A percentile compares a stretch with the other conserved stretches of the same genome.
phyloP scores from a whole-genome alignment of 306 rosid species.

The Abrus precatorius region DNA sequence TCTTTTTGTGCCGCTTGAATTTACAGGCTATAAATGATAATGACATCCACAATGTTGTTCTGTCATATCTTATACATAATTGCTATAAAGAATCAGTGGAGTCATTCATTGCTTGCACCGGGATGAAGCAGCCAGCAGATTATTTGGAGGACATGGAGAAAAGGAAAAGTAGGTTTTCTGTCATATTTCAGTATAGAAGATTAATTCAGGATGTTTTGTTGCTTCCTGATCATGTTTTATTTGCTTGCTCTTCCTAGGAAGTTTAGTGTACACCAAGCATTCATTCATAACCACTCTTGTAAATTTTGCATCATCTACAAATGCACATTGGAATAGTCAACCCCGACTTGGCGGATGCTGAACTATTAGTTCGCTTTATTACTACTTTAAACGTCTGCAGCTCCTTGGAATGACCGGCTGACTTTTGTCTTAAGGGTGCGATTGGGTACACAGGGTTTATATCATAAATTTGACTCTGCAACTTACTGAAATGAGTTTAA shows the following conservation, averaged over 20 bases:
- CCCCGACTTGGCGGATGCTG: conserved; percentile 1
- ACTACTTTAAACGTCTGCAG: conserved; percentile 2
- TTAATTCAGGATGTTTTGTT: conserved; percentile 14
- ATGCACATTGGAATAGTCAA: conserved; percentile 30
- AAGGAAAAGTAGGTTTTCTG: conserved; percentile 74
- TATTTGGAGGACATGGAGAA: conserved; percentile 78
- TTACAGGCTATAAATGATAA: conserved; percentile 76
- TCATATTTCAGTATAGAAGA: not conserved
- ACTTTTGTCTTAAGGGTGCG: conserved; percentile 15
- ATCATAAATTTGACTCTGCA: too few species aligned
- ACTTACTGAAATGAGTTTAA: too few species aligned
- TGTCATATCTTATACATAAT: conserved; percentile 89
- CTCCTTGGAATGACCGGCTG: conserved; percentile 27
- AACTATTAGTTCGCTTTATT: conserved; percentile 2
- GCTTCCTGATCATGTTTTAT: conserved; percentile 9
- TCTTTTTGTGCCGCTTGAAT: conserved; percentile 1
- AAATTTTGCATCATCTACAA: conserved; percentile 2
- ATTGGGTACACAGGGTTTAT: too few species aligned
- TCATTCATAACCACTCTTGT: not conserved
- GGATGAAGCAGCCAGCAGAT: conserved; percentile 72
- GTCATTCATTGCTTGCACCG: conserved; percentile 77
- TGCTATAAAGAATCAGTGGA: conserved; percentile 83
- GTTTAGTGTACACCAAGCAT: conserved; percentile 2
- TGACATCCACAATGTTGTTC: conserved; percentile 72
- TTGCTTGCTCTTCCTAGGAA: not conserved